Base-by-base conservation (phyloP, 805 yeast species). In the Zygotorulaspora chibaensis region DNA sequence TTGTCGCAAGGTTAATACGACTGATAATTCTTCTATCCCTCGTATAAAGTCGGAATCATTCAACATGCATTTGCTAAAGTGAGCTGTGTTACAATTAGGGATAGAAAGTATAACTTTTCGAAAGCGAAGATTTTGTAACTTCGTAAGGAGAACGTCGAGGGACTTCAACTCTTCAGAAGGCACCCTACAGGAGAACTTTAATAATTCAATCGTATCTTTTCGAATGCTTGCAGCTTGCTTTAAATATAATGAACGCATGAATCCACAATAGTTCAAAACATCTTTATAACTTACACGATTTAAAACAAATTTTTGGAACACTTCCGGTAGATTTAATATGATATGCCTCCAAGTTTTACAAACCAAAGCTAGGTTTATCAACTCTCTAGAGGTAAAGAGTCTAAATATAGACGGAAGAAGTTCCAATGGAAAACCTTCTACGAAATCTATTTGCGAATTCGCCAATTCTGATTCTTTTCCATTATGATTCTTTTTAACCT, bases 111-210 rank as follows among this genome's bases (percentile, higher is more conserved):
- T 40, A 5, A 62, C 36, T 29, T 43, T 55, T 27, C 48, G 38
- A 18, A 53, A 39, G 2, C 35, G 25, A 20, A 48, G 42, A 17
- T 52, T 48, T 30, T 45, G 52, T 18, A 56, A 23, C 9, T 38
- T 41, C 6, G 46, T 35, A 5, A 55, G 45, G 2, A 63, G 43
- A 3, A 40, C 15, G 25, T 51, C 43, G 6, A 54, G 18, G 8
- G 56, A 44, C 36, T 50, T 59, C 1, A 40, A 29, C 27, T 64
- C 67, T n/a, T 57, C 65, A 1, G 58, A 46, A 7, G 58, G 36
- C 2, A 46, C 28, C 25, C 48, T 53, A n/a, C 58, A 48, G 1
- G 63, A 57, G 20, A 55, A 50, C 29, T 46, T 45, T 15, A 62
- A 25, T 1, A 47, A 35, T 8, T 52, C 46, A 3, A 59, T 17